Percentiles rank a stretch among this genome's conserved stretches.
phyloP scores from a whole-genome alignment of 129 eudicot species.

The Flaveria sonorensis region DNA sequence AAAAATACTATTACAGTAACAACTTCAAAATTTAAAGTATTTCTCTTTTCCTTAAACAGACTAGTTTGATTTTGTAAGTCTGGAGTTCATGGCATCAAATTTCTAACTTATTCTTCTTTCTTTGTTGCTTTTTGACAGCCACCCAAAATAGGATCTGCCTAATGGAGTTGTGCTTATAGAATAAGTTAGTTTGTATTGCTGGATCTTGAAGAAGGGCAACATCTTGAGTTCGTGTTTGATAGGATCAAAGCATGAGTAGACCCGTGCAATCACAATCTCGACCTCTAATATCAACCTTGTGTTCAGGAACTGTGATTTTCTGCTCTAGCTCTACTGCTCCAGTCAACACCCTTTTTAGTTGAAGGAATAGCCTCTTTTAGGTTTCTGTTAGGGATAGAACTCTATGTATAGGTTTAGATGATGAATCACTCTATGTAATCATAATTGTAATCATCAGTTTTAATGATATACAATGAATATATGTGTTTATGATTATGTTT shows the following conservation, averaged over 20 bases:
- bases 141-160: conserved; percentile 50
- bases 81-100: conserved; percentile 1
- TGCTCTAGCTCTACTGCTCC: conserved; percentile 1
- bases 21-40: neutral
- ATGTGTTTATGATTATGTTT: too few relatives aligned
- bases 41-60: neutral
- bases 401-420: too few relatives aligned
- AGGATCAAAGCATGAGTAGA: neutral
- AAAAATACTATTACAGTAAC: too few relatives aligned
- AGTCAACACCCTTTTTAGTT: conserved; percentile 8
- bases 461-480: too few relatives aligned
- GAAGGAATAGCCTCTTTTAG: neutral
- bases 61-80: neutral
- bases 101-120: neutral
- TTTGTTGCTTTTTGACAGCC: conserved; percentile 40
- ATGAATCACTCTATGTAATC: too few relatives aligned
- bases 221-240: neutral
- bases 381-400: too few relatives aligned
- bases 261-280: neutral
- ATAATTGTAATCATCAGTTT: too few relatives aligned
- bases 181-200: conserved; percentile 17
- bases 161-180: conserved; percentile 33
- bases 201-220: conserved; percentile 14
- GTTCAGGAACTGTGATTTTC: neutral
- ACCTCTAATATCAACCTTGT: conserved; percentile 10